Evolutionary conservation across 805 yeast species (phyloP).

Genomic region (Wickerhamiella dianesei): DNA sequence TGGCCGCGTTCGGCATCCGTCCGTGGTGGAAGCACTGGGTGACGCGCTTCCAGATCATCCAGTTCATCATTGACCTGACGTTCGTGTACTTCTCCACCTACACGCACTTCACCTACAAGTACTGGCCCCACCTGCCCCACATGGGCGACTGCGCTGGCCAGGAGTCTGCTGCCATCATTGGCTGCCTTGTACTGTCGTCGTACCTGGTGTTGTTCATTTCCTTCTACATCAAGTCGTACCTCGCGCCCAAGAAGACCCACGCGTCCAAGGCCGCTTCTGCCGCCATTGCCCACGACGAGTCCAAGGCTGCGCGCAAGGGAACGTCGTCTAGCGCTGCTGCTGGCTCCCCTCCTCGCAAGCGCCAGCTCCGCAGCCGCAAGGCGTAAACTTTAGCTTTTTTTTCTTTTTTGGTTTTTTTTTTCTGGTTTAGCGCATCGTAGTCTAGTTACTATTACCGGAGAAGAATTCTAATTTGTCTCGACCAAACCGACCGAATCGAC

Average conservation of each 20-base stretch:
- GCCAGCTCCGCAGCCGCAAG: slow-evolving; percentile 16
- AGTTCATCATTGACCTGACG: slow-evolving; percentile 75
- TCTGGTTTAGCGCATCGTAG: background rate
- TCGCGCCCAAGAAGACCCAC: slow-evolving; percentile 23
- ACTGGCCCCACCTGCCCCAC: slow-evolving; percentile 53
- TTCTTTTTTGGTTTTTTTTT: background rate
- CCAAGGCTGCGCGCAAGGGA: slow-evolving; percentile 3
- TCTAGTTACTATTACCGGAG: background rate
- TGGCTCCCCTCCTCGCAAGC: slow-evolving; percentile 11
- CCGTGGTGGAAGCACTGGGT: slow-evolving; percentile 99
- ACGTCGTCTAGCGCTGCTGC: slow-evolving; percentile 3
- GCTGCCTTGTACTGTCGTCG: slow-evolving; percentile 75
- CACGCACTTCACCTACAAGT: slow-evolving; percentile 68
- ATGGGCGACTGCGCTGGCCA: slow-evolving; percentile 81
- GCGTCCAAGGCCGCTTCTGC: slow-evolving; percentile 17
- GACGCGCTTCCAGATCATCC: slow-evolving; percentile 87
- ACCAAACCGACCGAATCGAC: too few relatives aligned
- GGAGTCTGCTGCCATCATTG: slow-evolving; percentile 84
- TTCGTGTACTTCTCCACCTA: slow-evolving; percentile 92
- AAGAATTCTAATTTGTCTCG: background rate
- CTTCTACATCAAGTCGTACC: slow-evolving; percentile 81
- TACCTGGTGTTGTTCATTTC: slow-evolving; percentile 83
- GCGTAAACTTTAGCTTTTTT: slow-evolving; percentile 5
- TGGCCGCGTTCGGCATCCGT: slow-evolving; percentile 80
- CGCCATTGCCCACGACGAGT: slow-evolving; percentile 2